Base-by-base conservation (phyloP, 768 basidiomycete genomes). In the Leccinum rimulosum region DNA sequence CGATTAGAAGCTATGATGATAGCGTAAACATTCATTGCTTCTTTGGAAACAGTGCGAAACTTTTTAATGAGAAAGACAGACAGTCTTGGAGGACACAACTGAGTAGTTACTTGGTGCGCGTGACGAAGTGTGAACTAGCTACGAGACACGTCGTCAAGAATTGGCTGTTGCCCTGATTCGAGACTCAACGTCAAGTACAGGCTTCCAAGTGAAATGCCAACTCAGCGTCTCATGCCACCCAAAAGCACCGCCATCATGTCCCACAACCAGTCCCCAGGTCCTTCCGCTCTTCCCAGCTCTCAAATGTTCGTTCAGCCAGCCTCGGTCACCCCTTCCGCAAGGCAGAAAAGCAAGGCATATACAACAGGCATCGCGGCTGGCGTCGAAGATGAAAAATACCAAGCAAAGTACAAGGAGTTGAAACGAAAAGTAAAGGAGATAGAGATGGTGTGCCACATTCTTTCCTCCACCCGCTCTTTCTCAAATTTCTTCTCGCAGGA, bases 341-440 rank as follows among this genome's bases (percentile, higher is more conserved):
- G 72, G 70, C 79, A 77, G 80, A 85, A 77, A 76, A 76, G 66
- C 72, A 83, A 71, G 66, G 61, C 77, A 25, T 78, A 80, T 51
- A 62, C 82, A 19, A 76, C 84, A 22, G 88, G 87, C 61, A 88
- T 90, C 62, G 82, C 88, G 40, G 88, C 88, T 28, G 87, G 88
- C 66, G 89, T 87, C 19, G 91, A 93, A 70, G 91, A 93, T 74
- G 84, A 83, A 69, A 93, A 91, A 74, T 94, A 93, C 72, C 88
- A 90, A 60, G 82, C 84, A 68, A 93, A 93, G 75, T 94, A 93
- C 78, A 91, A 86, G 73, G 91, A 94, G 59, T 79, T 94, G 63
- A 93, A 91, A 73, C 83, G 86, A 75, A 93, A 92, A 76, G 91
- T 93, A 58, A 88, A 86, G 70, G 91, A 93, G 74, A 89, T 93